phyloP scores from a whole-genome alignment of 345 rosid species.

The Jatropha curcas region DNA sequence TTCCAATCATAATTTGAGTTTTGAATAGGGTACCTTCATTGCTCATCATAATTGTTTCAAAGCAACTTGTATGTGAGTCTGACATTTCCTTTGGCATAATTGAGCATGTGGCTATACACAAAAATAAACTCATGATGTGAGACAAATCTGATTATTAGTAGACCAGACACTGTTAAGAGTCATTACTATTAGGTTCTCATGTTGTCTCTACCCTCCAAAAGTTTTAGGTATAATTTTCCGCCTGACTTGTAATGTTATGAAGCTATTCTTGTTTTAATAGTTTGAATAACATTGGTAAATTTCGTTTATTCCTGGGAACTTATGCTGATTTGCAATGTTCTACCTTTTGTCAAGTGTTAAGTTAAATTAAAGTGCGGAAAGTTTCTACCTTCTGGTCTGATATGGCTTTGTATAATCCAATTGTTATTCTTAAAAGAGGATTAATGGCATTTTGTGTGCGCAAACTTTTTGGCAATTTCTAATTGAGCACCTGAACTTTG shows the following conservation, averaged over 20 bases:
- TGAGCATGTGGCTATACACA: background rate
- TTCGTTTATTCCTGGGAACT: background rate
- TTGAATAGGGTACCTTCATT: background rate
- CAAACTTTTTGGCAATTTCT: too few species aligned
- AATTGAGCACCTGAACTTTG: too few species aligned
- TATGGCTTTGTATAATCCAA: background rate
- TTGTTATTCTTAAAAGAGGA: background rate
- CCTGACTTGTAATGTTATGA: background rate
- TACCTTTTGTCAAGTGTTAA: background rate
- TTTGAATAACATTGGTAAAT: too few species aligned
- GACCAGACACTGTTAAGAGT: background rate
- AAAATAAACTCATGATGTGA: background rate
- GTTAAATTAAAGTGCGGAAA: background rate
- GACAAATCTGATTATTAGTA: background rate
- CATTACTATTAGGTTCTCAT: background rate
- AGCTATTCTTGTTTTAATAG: background rate
- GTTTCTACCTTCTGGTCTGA: background rate
- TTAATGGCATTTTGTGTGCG: too few species aligned
- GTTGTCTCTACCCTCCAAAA: too few species aligned
- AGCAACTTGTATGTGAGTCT: too few species aligned
- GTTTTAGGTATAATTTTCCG: background rate
- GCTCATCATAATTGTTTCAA: background rate
- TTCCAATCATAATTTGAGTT: constrained; percentile 2
- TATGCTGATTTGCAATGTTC: too few species aligned
- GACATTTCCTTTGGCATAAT: background rate